phyloP scores from a whole-genome alignment of 768 basidiomycete species.

The Phanerodontia chrysosporium region DNA sequence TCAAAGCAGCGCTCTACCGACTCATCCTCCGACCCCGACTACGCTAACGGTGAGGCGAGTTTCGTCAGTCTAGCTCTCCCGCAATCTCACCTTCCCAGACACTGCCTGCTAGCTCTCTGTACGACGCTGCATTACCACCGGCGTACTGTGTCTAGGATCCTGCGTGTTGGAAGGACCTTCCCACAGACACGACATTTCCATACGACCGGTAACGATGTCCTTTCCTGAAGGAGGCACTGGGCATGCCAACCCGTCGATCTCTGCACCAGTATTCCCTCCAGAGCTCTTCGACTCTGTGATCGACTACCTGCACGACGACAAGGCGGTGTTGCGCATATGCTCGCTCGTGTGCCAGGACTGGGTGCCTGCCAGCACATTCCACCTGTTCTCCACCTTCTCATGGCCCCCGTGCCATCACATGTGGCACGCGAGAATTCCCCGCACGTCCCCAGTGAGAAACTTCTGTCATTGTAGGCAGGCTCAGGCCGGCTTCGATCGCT shows the following conservation, averaged over 20 bases:
- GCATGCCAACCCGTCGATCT: not conserved
- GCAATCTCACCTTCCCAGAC: not conserved
- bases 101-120: not conserved
- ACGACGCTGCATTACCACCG: not conserved
- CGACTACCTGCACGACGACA: slow-evolving; percentile 20
- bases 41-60: not conserved
- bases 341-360: slow-evolving; percentile 17
- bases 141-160: not conserved
- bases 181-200: not conserved
- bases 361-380: slow-evolving; percentile 17
- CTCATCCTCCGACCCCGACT: not conserved
- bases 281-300: slow-evolving; percentile 21
- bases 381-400: slow-evolving; percentile 6
- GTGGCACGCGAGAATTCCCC: not conserved
- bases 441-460: not conserved
- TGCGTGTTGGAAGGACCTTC: not conserved
- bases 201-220: not conserved
- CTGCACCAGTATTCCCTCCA: slow-evolving; percentile 20
- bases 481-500: not conserved
- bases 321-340: slow-evolving; percentile 4
- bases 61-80: not conserved
- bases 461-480: not conserved
- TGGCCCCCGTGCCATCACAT: not conserved
- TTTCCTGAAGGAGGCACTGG: not conserved
- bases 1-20: not conserved